phyloP scores from a whole-genome alignment of 2,329 filamentous ascomycete genomes.

The Aspergillus clavatus region DNA sequence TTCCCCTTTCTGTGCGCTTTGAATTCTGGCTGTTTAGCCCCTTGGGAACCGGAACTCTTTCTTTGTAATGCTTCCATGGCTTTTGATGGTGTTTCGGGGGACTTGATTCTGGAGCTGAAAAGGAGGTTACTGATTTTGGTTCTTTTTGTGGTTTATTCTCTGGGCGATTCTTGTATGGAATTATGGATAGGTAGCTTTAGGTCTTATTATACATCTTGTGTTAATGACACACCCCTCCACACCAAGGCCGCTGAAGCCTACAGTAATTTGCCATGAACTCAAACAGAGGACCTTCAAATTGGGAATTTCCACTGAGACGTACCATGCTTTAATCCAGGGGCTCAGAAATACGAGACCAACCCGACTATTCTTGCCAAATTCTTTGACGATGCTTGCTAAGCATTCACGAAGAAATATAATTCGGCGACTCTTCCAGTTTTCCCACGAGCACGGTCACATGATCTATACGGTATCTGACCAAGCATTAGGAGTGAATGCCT shows the following conservation, averaged over 20 bases:
- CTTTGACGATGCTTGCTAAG: neutral
- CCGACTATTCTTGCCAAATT: too few species aligned
- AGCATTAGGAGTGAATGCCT: too few species aligned
- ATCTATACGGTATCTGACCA: too few species aligned
- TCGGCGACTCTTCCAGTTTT: too few species aligned
- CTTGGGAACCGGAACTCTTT: neutral
- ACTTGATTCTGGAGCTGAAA: conserved; percentile 7
- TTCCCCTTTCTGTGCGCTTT: neutral
- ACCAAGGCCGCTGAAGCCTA: neutral
- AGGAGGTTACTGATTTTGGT: conserved; percentile 5
- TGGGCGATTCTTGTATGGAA: neutral
- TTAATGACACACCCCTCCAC: neutral
- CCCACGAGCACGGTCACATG: too few species aligned
- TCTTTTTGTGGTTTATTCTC: neutral
- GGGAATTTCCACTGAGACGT: too few species aligned
- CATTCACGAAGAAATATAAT: too few species aligned
- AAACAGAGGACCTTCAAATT: neutral
- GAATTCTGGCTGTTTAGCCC: neutral
- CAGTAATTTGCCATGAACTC: neutral
- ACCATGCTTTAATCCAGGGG: too few species aligned
- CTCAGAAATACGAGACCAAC: too few species aligned
- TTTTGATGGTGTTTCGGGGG: conserved; percentile 9
- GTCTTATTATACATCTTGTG: neutral
- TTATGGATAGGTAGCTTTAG: neutral
- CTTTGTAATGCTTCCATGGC: conserved; percentile 7